Evolutionary conservation across 2,329 filamentous ascomycete species (phyloP).

Genomic region (Ophiocordyceps camponoti-rufipedis): DNA sequence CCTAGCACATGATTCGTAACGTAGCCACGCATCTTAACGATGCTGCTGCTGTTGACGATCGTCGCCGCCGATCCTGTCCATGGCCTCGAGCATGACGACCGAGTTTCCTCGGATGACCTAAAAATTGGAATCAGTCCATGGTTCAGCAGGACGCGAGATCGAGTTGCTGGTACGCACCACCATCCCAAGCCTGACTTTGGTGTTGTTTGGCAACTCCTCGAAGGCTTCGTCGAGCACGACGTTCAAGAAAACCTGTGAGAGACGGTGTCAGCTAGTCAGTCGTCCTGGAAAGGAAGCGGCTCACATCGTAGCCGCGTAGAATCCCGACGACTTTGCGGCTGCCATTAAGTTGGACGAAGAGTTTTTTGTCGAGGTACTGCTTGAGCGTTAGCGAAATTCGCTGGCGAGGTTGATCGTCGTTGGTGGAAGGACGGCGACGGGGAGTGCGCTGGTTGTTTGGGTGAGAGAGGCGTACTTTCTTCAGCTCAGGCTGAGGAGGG

Average conservation of each 20-base stretch:
- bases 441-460: background rate
- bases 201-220: conserved; percentile 81
- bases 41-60: conserved; percentile 24
- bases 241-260: conserved; percentile 76
- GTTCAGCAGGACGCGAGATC: background rate
- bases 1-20: background rate
- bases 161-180: conserved; percentile 41
- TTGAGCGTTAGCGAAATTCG: conserved; percentile 8
- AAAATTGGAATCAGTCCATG: background rate
- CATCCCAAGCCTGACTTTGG: conserved; percentile 84
- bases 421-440: background rate
- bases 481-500: conserved; percentile 96
- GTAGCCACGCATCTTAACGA: conserved; percentile 6
- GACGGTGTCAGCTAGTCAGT: background rate
- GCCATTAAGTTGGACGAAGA: conserved; percentile 95
- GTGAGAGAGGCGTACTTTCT: conserved; percentile 49
- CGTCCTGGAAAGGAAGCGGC: conserved; percentile 9
- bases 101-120: conserved; percentile 94
- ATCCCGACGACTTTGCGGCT: conserved; percentile 94
- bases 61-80: conserved; percentile 49
- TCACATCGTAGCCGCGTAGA: conserved; percentile 87
- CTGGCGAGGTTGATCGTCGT: background rate
- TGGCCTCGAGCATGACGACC: conserved; percentile 88
- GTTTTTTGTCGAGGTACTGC: conserved; percentile 96
- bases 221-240: conserved; percentile 94